Percentiles rank a stretch among this genome's conserved stretches.
Evolutionary conservation across 192 early-diverging fungal species (phyloP).

Genomic region (Linnemannia hyalina): DNA sequence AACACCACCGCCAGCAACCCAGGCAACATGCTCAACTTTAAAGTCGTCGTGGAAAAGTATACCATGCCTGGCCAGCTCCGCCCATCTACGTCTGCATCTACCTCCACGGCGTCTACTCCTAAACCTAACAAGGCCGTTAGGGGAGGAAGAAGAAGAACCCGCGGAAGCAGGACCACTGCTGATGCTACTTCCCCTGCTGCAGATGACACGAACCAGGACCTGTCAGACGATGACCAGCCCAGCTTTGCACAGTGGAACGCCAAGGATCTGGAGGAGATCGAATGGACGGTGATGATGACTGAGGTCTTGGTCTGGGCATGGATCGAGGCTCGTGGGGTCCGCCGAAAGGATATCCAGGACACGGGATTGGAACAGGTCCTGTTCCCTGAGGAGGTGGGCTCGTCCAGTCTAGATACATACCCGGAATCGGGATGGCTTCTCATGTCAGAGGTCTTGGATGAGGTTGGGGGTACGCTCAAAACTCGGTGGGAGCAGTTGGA

Average conservation of each 20-base stretch:
- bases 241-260: slow-evolving; percentile 35
- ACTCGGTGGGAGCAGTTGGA: slow-evolving; percentile 40
- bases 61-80: slow-evolving; percentile 19
- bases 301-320: slow-evolving; percentile 44
- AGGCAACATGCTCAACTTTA: slow-evolving; percentile 13
- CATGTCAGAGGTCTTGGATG: slow-evolving; percentile 22
- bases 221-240: background rate
- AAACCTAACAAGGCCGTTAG: background rate
- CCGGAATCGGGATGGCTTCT: slow-evolving; percentile 34
- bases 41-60: slow-evolving; percentile 34
- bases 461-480: slow-evolving; percentile 37
- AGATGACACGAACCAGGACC: background rate
- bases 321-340: slow-evolving; percentile 41
- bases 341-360: slow-evolving; percentile 28
- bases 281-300: slow-evolving; percentile 47
- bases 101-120: background rate
- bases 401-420: background rate
- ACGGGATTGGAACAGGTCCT: slow-evolving; percentile 31
- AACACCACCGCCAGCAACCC: slow-evolving; percentile 19
- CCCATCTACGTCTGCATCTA: background rate
- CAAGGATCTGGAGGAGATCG: slow-evolving; percentile 34
- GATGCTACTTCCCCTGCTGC: too few relatives aligned
- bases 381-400: slow-evolving; percentile 11
- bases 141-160: background rate
- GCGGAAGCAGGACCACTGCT: background rate